Base-by-base conservation (phyloP, 2,329 filamentous ascomycete genomes). In the Alternaria consortialis region DNA sequence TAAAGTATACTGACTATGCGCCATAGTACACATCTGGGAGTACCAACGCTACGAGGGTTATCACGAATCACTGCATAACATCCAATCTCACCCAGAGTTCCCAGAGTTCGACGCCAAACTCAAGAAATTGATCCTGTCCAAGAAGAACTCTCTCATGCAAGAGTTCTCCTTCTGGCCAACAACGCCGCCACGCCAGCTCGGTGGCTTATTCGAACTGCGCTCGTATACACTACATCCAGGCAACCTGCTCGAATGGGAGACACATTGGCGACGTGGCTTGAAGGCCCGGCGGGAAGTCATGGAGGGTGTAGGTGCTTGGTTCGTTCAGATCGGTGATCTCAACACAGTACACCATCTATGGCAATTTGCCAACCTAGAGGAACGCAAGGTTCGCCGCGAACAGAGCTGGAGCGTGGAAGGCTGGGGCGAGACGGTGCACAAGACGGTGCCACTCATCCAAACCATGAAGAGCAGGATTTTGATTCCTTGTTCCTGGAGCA, bases 111-210 rank as follows among this genome's bases (percentile, higher is more conserved):
- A 97, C 77, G 83, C 83, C 65, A 91, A 94, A 81, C 89, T 99
- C 53, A 94, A 93, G 80, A 85, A 83, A n/a, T 84, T 98, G 64
- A 94, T 99, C 76, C 89, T 85, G 60, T 88, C 88, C 65, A 98
- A 97, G 84, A 88, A 90, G 69, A 91, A 90, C 5, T 97, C 94
- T 0, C 86, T 99, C 53, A 99, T 99, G 95, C 95, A 99, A 80
- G 95, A 99, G 80, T 99, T 99, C 82, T 97, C 94, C 36, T 99
- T 99, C 86, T 99, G 95, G 95, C 95, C 95, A 1, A 99, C 95
- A 3, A 94, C 93, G 0, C 87, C 94, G 5, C 95, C 95, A 0
- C 92, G 95, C 62, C 85, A 92, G 73, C 87, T 99, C 0, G 95
- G 95, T 56, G 95, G 95, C 46, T 81, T 99, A 42, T 99, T 99